These are phyloP conservation scores for Nannizziopsis arthrosporioides DNA, from an alignment of 2,329 filamentous ascomycete species.

Conservation along the genomic window DNA sequence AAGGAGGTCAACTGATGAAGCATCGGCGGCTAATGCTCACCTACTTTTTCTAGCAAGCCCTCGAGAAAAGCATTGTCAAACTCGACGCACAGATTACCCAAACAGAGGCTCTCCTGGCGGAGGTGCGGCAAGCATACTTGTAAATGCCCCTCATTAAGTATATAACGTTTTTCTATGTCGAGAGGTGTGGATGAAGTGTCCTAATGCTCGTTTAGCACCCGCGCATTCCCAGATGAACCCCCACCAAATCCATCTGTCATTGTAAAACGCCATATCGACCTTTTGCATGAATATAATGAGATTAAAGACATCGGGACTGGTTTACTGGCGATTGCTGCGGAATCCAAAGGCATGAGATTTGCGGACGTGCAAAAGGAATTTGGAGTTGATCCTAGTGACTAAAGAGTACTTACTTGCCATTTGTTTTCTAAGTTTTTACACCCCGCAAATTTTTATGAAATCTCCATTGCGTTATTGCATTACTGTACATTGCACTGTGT, in stretches of 20 bases:
- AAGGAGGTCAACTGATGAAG: too few relatives aligned
- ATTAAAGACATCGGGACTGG: constrained; percentile 57
- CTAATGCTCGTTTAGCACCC: background rate
- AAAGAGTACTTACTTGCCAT: constrained; percentile 8
- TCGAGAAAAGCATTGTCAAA: constrained; percentile 39
- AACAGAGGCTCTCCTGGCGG: constrained; percentile 26
- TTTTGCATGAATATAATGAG: constrained; percentile 59
- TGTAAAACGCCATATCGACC: constrained; percentile 51
- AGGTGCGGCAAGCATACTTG: constrained; percentile 27
- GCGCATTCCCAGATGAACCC: constrained; percentile 5
- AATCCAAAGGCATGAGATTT: constrained; percentile 48
- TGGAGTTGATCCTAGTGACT: constrained; percentile 30
- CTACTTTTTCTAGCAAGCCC: constrained; percentile 17
- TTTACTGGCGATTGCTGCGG: constrained; percentile 55
- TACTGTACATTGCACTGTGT: too few relatives aligned
- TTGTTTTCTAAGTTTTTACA: too few relatives aligned
- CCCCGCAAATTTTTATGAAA: too few relatives aligned
- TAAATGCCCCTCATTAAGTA: constrained; percentile 15
- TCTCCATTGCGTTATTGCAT: too few relatives aligned
- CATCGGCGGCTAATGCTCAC: background rate
- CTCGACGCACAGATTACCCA: constrained; percentile 35
- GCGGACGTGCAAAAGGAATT: constrained; percentile 32
- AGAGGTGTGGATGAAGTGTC: background rate
- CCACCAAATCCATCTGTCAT: constrained; percentile 39
- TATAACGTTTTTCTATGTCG: background rate